These are phyloP conservation scores for Morella rubra DNA, from an alignment of 306 rosid species.

Conservation along the genomic window DNA sequence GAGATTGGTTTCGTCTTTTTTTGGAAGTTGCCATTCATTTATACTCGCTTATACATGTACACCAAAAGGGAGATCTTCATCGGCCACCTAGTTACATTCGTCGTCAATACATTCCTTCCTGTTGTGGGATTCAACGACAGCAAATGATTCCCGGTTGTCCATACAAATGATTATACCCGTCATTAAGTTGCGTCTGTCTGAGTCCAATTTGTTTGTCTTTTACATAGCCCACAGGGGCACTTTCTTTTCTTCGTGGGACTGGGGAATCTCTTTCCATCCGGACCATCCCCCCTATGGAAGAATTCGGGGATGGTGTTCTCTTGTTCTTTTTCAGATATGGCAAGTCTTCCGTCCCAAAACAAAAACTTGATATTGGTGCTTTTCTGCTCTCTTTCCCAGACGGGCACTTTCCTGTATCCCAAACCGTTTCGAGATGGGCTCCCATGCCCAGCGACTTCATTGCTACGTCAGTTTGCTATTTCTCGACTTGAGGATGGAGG, in stretches of 20 bases:
- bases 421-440: neutral
- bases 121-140: too few species aligned
- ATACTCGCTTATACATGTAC: too few species aligned
- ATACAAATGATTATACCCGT: neutral
- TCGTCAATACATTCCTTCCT: too few species aligned
- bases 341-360: neutral
- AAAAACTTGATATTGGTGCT: neutral
- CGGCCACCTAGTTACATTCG: too few species aligned
- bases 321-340: neutral
- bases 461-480: too few species aligned
- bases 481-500: too few species aligned
- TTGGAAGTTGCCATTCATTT: too few species aligned
- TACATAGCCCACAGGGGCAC: neutral
- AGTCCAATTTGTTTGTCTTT: neutral
- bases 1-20: too few species aligned
- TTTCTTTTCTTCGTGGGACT: neutral
- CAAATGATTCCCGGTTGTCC: neutral
- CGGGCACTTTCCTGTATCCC: neutral
- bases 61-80: too few species aligned
- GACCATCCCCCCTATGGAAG: neutral
- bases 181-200: neutral
- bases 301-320: neutral
- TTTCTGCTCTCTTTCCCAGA: neutral
- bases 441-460: neutral
- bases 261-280: slow-evolving; percentile 7